Evolutionary conservation across 768 basidiomycete species (phyloP).

Genomic region (Plicaturopsis crispa): DNA sequence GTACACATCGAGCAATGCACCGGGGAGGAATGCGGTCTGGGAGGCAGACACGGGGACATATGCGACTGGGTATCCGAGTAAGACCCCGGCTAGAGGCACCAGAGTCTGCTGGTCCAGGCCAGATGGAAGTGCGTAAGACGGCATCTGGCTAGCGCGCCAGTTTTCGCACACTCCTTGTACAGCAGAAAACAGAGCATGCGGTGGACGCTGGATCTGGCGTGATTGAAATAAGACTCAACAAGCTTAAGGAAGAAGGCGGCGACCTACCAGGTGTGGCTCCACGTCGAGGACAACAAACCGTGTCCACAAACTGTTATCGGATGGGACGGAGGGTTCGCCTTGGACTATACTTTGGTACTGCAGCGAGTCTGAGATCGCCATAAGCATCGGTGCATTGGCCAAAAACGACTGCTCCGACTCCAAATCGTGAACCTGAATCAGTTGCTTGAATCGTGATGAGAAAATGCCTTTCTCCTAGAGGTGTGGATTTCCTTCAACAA

Average conservation of each 20-base stretch:
- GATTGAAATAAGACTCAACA: constrained; percentile 7
- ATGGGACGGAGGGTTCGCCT: too few species aligned
- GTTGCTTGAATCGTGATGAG: constrained; percentile 24
- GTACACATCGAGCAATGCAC: constrained; percentile 44
- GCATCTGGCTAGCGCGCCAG: not conserved
- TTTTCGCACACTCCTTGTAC: not conserved
- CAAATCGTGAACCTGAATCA: constrained; percentile 40
- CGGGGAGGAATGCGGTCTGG: constrained; percentile 32
- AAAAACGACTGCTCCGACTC: constrained; percentile 47
- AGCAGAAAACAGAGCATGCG: not conserved
- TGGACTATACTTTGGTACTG: too few species aligned
- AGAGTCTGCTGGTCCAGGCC: constrained; percentile 17
- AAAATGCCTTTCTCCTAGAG: not conserved
- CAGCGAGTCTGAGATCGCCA: too few species aligned
- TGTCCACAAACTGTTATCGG: not conserved
- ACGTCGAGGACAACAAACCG: constrained; percentile 1
- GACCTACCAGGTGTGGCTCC: constrained; percentile 2
- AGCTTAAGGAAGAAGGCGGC: constrained; percentile 11
- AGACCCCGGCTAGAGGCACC: constrained; percentile 48
- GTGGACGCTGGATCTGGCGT: constrained; percentile 4
- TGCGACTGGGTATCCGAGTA: constrained; percentile 59
- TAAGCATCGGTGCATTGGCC: constrained; percentile 25
- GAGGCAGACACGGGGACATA: constrained; percentile 36
- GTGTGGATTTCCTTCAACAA: not conserved
- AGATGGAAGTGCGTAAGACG: constrained; percentile 21